Percentiles rank a stretch among this genome's conserved stretches.
phyloP scores from a whole-genome alignment of 805 yeast species.

The Hanseniaspora vineae region DNA sequence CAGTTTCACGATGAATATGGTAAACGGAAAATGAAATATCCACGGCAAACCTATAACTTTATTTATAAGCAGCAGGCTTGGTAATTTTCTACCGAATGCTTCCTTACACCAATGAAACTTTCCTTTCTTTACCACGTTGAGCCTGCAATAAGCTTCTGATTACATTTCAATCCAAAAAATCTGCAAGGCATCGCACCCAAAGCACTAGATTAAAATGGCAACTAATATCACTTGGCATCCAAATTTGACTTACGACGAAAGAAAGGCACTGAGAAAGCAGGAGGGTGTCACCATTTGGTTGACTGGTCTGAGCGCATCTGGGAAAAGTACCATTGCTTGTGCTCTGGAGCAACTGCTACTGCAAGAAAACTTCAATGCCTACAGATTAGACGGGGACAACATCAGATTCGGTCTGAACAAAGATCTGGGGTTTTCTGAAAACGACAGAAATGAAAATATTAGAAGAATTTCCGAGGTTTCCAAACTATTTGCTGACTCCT shows the following conservation, averaged over 20 bases:
- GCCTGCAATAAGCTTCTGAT: too few species aligned
- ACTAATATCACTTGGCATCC: conserved; percentile 95
- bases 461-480: conserved; percentile 93
- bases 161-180: too few species aligned
- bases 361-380: conserved; percentile 56
- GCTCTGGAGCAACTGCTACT: conserved; percentile 78
- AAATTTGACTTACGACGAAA: conserved; percentile 74
- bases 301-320: conserved; percentile 91
- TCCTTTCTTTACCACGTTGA: too few species aligned
- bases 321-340: conserved; percentile 90
- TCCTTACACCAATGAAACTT: too few species aligned
- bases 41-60: too few species aligned
- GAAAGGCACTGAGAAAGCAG: conserved; percentile 59
- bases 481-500: conserved; percentile 87
- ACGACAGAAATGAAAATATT: conserved; percentile 88
- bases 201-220: conserved; percentile 44
- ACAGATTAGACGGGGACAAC: conserved; percentile 91
- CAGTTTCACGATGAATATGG: too few species aligned
- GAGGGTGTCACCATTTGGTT: conserved; percentile 88
- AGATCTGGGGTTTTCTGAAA: conserved; percentile 85
- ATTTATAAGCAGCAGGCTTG: too few species aligned
- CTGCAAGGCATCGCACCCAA: too few species aligned
- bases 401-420: conserved; percentile 90
- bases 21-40: too few species aligned
- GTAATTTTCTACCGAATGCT: too few species aligned